Base-by-base conservation (phyloP, 228 moss, liverwort and hornwort species). In the Sphagnum magellanicum region DNA sequence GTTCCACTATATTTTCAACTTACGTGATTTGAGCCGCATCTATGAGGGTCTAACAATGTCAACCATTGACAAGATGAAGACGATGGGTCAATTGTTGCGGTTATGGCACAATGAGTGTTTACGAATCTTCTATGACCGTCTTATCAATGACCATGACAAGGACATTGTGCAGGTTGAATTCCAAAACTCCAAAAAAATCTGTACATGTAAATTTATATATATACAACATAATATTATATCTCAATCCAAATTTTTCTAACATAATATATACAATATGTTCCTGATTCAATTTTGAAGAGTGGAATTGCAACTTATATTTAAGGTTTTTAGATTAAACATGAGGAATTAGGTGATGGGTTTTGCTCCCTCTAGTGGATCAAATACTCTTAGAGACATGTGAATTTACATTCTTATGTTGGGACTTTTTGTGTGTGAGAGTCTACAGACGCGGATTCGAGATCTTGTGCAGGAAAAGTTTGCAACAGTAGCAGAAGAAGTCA, bases 1-100 rank as follows among this genome's bases (percentile, higher is more conserved):
- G 61, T 95, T 92, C 74, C 95, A 95, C 32, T 95, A 95, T 68
- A 92, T 95, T 0, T 95, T 95, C 59, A 95, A 92, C 75, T 67
- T 95, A 53, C 88, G 90, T 4, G 95, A 95, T 79, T 70, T 95
- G 46, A 92, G 92, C 10, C 72, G 95, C 61, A 84, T 95, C 10
- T 95, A 95, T 46, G 95, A 95, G 79, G 95, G 95, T 11, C 15
- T 95, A 13, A 92, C 87, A 49, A 75, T 92, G 8, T 89, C 95
- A 68, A 92, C 92, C 14, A 52, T 67, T 59, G 90, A 92, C 55
- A 92, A 85, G 75, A 62, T 90, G 32, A 90, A 95, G 53, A 90
- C 87, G 4, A n/a, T 74, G 6, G 68, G 73, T 7, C 78, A 95
- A 74, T 76, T 95, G 72, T 70, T 92, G 51, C 88, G 92, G 0